phyloP scores from a whole-genome alignment of 495 filamentous ascomycete species.

The Podospora fimiseda region DNA sequence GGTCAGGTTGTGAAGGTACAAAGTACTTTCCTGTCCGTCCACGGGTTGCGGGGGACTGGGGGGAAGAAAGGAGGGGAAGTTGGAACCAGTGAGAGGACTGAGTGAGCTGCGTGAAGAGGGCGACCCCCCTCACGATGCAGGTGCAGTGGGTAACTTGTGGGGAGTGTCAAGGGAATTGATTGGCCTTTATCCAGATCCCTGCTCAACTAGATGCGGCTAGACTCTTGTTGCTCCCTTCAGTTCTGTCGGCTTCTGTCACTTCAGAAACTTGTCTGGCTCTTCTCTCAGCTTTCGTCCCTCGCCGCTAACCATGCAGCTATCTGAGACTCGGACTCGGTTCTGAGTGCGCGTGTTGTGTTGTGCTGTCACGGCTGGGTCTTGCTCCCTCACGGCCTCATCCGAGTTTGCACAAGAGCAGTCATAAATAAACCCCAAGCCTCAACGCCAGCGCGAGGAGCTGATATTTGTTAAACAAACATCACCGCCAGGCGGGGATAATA shows the following conservation, averaged over 20 bases:
- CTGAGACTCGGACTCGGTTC: constrained; percentile 1
- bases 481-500: neutral
- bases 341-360: neutral
- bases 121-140: constrained; percentile 1
- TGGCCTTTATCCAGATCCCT: neutral
- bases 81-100: neutral
- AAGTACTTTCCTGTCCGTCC: neutral
- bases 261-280: constrained; percentile 14
- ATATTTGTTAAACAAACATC: neutral
- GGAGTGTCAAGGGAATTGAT: constrained; percentile 21
- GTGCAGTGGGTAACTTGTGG: constrained; percentile 11
- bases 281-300: neutral
- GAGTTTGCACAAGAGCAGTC: neutral
- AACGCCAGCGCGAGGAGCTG: neutral
- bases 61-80: neutral
- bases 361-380: too few relatives aligned
- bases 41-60: neutral
- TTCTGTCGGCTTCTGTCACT: constrained; percentile 28
- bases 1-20: neutral
- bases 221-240: constrained; percentile 15
- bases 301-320: constrained; percentile 17
- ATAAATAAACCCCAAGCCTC: neutral
- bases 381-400: neutral
- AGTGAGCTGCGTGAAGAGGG: constrained; percentile 3
- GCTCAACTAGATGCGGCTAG: constrained; percentile 20